Evolutionary conservation across 306 rosid species (phyloP).

Genomic region (Oemleria cerasiformis): DNA sequence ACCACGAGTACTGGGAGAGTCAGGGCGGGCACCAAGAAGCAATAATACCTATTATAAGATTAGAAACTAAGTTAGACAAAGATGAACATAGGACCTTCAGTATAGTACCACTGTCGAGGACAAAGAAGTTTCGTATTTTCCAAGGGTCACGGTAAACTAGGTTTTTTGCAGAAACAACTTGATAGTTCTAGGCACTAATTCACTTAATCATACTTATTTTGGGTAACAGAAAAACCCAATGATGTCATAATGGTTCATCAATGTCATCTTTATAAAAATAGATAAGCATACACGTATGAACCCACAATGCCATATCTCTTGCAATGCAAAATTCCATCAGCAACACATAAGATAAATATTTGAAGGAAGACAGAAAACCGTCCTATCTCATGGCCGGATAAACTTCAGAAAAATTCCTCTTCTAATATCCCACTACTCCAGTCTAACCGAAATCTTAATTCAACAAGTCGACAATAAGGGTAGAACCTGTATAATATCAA

Average conservation of each 20-base stretch:
- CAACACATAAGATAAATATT: not conserved
- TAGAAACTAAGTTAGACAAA: slow-evolving; percentile 10
- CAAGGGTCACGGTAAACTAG: too few relatives aligned
- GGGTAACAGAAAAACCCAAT: too few relatives aligned
- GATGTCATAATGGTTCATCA: too few relatives aligned
- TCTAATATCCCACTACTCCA: not conserved
- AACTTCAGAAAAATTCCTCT: not conserved
- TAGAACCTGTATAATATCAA: too few relatives aligned
- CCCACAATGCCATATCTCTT: not conserved
- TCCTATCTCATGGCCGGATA: not conserved
- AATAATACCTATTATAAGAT: slow-evolving; percentile 52
- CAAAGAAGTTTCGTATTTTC: not conserved
- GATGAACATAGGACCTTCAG: not conserved
- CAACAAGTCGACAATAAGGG: too few relatives aligned
- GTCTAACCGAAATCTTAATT: not conserved
- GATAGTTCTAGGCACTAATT: too few relatives aligned
- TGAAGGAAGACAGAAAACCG: not conserved
- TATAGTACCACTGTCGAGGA: not conserved
- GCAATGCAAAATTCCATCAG: not conserved
- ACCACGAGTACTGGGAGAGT: slow-evolving; percentile 71
- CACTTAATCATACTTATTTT: too few relatives aligned
- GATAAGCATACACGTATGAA: not conserved
- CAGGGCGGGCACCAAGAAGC: slow-evolving; percentile 88
- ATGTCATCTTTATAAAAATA: not conserved
- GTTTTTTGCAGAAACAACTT: too few relatives aligned